A percentile compares a stretch with the other conserved stretches of the same genome.
These are phyloP conservation scores for Sambucus nigra DNA, from an alignment of 129 eudicot species.

Conservation along the genomic window DNA sequence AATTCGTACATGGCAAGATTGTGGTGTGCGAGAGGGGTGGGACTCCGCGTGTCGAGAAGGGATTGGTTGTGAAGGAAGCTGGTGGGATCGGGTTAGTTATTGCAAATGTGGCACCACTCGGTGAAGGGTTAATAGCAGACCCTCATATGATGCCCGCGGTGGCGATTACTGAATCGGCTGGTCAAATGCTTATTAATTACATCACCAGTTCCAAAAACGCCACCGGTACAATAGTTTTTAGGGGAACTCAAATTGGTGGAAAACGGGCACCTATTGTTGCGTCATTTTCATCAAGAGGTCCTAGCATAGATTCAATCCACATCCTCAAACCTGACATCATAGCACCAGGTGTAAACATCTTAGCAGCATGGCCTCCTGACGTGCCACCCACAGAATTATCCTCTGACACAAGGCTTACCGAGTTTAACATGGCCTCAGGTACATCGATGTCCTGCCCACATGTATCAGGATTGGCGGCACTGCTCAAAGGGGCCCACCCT, in stretches of 20 bases:
- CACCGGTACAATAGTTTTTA: slow-evolving; percentile 38
- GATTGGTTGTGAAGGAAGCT: slow-evolving; percentile 42
- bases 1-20: slow-evolving; percentile 46
- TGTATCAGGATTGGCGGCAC: slow-evolving; percentile 64
- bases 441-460: slow-evolving; percentile 97
- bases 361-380: slow-evolving; percentile 75
- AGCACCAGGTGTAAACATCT: slow-evolving; percentile 83
- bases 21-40: slow-evolving; percentile 66
- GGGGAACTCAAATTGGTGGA: slow-evolving; percentile 41
- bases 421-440: slow-evolving; percentile 65
- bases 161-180: slow-evolving; percentile 39
- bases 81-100: slow-evolving; percentile 70
- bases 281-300: slow-evolving; percentile 72
- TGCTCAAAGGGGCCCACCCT: slow-evolving; percentile 82
- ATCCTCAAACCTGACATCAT: slow-evolving; percentile 71
- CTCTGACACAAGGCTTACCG: slow-evolving; percentile 37
- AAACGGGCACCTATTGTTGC: slow-evolving; percentile 76
- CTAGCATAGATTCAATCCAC: slow-evolving; percentile 32
- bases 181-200: slow-evolving; percentile 25
- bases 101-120: slow-evolving; percentile 49
- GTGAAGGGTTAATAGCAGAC: slow-evolving; percentile 63
- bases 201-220: slow-evolving; percentile 27
- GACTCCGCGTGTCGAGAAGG: slow-evolving; percentile 45
- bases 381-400: slow-evolving; percentile 41
- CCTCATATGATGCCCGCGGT: slow-evolving; percentile 61